These are phyloP conservation scores for Boeremia lycopersici DNA, from an alignment of 2,329 filamentous ascomycete species.

Conservation along the genomic window DNA sequence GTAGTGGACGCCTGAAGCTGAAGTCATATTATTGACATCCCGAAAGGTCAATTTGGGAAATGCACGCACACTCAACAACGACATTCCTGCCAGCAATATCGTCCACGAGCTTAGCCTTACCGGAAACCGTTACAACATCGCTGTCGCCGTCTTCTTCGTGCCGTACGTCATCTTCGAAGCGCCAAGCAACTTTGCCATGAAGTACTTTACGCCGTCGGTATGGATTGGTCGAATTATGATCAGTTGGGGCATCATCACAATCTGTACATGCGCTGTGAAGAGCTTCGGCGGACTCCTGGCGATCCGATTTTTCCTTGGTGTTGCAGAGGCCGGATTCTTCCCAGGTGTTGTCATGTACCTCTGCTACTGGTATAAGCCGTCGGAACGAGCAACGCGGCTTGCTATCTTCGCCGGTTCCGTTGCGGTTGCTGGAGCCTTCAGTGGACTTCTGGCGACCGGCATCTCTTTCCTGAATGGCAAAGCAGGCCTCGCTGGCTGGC, in stretches of 20 bases:
- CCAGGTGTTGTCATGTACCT: constrained; percentile 74
- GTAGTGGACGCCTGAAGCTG: not conserved
- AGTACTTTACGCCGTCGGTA: constrained; percentile 40
- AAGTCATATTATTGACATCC: not conserved
- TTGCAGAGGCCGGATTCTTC: constrained; percentile 71
- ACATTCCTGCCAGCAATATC: constrained; percentile 23
- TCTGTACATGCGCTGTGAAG: constrained; percentile 67
- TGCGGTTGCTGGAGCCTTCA: constrained; percentile 76
- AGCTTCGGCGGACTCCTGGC: constrained; percentile 62
- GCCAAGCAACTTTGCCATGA: constrained; percentile 59
- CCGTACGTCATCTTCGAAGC: constrained; percentile 66
- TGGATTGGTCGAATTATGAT: constrained; percentile 67
- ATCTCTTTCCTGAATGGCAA: constrained; percentile 72
- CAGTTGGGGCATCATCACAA: constrained; percentile 70
- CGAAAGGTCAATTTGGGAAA: constrained; percentile 29
- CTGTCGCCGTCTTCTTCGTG: constrained; percentile 46
- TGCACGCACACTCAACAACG: constrained; percentile 29
- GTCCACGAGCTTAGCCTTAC: constrained; percentile 23
- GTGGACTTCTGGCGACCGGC: constrained; percentile 71
- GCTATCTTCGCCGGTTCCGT: constrained; percentile 83
- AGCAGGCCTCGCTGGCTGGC: constrained; percentile 46
- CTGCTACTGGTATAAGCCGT: constrained; percentile 79
- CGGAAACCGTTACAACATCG: constrained; percentile 26
- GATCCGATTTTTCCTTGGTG: constrained; percentile 64
- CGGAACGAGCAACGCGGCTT: constrained; percentile 75